phyloP scores from a whole-genome alignment of 805 yeast genomes.

The Saccharomycopsis fermentans region DNA sequence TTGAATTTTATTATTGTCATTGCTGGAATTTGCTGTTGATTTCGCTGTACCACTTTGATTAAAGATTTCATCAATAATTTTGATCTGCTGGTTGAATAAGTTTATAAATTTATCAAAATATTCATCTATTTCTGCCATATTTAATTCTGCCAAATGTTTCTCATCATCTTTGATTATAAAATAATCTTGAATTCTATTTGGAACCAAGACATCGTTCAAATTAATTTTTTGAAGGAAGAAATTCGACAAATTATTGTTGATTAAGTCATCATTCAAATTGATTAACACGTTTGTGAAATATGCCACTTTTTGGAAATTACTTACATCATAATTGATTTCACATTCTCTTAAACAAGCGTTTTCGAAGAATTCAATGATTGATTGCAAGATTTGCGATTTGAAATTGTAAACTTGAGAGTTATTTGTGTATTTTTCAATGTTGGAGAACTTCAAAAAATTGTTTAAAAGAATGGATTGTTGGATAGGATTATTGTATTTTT shows the following conservation, averaged over 20 bases:
- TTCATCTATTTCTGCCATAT: slow-evolving; percentile 20
- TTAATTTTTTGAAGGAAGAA: slow-evolving; percentile 30
- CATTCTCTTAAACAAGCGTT: slow-evolving; percentile 62
- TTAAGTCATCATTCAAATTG: slow-evolving; percentile 28
- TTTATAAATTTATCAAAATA: slow-evolving; percentile 23
- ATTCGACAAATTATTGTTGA: slow-evolving; percentile 30
- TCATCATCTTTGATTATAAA: slow-evolving; percentile 17
- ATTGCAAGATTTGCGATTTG: slow-evolving; percentile 30
- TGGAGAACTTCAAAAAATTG: slow-evolving; percentile 32
- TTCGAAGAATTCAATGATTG: slow-evolving; percentile 58
- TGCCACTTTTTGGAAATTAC: slow-evolving; percentile 32
- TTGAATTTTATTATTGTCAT: slow-evolving; percentile 29
- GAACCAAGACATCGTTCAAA: slow-evolving; percentile 28
- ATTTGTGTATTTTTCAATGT: slow-evolving; percentile 24
- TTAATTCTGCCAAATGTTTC: slow-evolving; percentile 18
- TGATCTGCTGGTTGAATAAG: slow-evolving; percentile 29
- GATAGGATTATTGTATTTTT: slow-evolving; percentile 37
- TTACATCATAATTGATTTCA: slow-evolving; percentile 43
- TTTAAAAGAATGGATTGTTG: slow-evolving; percentile 39
- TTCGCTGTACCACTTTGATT: background rate
- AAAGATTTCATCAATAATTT: slow-evolving; percentile 29
- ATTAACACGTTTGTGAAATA: slow-evolving; percentile 26
- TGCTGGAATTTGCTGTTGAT: background rate
- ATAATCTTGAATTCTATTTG: slow-evolving; percentile 24
- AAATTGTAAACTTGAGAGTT: slow-evolving; percentile 27